Evolutionary conservation across 2,329 filamentous ascomycete species (phyloP), one percentile per base, ranked within the genome.

Genomic region (Pseudonectria foliicola): DNA sequence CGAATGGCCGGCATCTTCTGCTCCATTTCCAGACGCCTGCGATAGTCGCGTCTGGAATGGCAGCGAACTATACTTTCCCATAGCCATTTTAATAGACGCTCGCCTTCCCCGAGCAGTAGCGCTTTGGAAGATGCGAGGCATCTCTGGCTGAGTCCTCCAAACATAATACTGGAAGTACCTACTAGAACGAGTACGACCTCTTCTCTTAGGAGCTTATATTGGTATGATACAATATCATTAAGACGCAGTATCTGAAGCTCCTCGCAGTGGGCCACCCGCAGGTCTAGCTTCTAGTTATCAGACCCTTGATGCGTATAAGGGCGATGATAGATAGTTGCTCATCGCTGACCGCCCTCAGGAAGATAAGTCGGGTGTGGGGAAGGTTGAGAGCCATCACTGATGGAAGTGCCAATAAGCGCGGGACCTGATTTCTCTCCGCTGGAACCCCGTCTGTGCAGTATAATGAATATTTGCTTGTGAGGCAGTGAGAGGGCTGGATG

Each of bases 91-190:
- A 18, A 67, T 37, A 2, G 48, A n/a, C n/a, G 27, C 21, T 53
- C 44, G 2, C 55, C 60, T 15, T 62, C 54, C 61, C 63, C 66
- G 6, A 59, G 44, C 35, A 73, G 38, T 29, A 61, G 37, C 3
- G 59, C 46, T 7, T 58, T 42, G 32, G 72, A 38, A 1, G 54
- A 50, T 10, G 60, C 59, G 7, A 68, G 68, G 44, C 66, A 70
- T 3, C 70, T 70, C 43, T 72, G 68, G 35, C 70, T 73, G 18
- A 71, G 43, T 1, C 69, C 68, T 27, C 66, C 64, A 0, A 73
- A 39, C 4, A 70, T 43, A 1, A 72, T 51, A 33, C 63, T 65
- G 15, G 42, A 37, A 2, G 49, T 42, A 4, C 63, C 63, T 3
- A 46, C 49, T 2, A 32, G 16, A 0, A 70, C 46, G 0, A 49